phyloP scores from a whole-genome alignment of 192 early-diverging fungal genomes.

The Coemansia sp. region DNA sequence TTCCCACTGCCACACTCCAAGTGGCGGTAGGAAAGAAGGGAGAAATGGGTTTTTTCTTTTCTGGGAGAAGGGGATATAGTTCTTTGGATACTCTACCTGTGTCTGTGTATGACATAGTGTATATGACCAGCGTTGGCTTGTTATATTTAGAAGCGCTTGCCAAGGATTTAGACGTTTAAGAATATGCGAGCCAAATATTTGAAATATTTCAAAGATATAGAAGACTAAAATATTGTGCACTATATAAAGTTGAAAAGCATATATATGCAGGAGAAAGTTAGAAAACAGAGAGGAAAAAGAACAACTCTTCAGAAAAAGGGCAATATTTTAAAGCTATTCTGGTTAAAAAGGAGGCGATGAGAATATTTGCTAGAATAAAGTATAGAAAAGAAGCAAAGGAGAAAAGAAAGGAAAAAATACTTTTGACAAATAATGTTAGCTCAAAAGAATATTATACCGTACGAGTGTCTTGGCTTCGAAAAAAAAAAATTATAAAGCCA shows the following conservation, averaged over 20 bases:
- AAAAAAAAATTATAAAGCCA: background rate
- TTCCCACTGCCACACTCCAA: constrained; percentile 2
- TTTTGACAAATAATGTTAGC: constrained; percentile 1
- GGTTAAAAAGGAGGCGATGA: background rate
- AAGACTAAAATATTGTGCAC: background rate
- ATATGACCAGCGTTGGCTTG: background rate
- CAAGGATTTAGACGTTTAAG: background rate
- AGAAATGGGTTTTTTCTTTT: background rate
- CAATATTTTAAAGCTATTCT: constrained; percentile 3
- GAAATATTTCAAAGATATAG: background rate
- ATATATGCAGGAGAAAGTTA: background rate
- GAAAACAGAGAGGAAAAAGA: no score
- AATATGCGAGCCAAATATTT: background rate
- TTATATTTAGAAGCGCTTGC: background rate
- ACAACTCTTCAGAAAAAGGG: background rate
- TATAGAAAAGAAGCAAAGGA: constrained; percentile 5
- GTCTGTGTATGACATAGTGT: constrained; percentile 28
- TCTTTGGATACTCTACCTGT: constrained; percentile 33
- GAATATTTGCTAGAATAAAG: constrained; percentile 9
- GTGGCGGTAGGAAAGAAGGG: background rate
- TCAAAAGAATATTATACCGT: constrained; percentile 6
- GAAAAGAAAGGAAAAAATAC: constrained; percentile 11
- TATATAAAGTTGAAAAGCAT: background rate
- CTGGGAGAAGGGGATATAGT: constrained; percentile 1
- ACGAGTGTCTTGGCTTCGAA: background rate